Evolutionary conservation across 495 filamentous ascomycete genomes (phyloP).

Genomic region (Penicillium longicatenatum): DNA sequence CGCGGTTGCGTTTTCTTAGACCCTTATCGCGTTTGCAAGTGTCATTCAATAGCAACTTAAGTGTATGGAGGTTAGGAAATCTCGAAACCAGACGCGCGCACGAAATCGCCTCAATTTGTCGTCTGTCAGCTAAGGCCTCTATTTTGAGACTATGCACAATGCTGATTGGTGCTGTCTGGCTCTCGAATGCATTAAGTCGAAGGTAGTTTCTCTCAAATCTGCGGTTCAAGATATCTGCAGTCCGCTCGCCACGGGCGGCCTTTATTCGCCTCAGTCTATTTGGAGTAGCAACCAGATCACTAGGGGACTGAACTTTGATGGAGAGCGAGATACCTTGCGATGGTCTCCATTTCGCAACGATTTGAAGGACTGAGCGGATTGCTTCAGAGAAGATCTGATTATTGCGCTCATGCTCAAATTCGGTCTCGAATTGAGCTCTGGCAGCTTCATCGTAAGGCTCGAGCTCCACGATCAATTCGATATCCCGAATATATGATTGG

Average conservation of each 20-base stretch:
- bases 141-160: constrained; percentile 8
- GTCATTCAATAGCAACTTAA: constrained; percentile 3
- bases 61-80: constrained; percentile 1
- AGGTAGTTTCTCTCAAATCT: constrained; percentile 13
- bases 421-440: constrained; percentile 6
- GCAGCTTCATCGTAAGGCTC: constrained; percentile 7
- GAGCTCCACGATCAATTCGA: constrained; percentile 9
- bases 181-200: constrained; percentile 12
- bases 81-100: neutral
- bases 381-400: constrained; percentile 9
- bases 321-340: too few species aligned
- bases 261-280: constrained; percentile 7
- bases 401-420: constrained; percentile 13
- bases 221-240: constrained; percentile 9
- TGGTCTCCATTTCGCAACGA: neutral
- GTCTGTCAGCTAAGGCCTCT: constrained; percentile 1
- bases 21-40: constrained; percentile 4
- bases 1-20: constrained; percentile 1
- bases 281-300: constrained; percentile 7
- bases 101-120: constrained; percentile 6
- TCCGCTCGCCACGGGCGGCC: constrained; percentile 10
- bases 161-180: neutral
- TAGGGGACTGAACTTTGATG: neutral
- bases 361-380: constrained; percentile 8
- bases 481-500: constrained; percentile 6